phyloP scores from a whole-genome alignment of 257 asterid genomes.

The Penstemon davidsonii region DNA sequence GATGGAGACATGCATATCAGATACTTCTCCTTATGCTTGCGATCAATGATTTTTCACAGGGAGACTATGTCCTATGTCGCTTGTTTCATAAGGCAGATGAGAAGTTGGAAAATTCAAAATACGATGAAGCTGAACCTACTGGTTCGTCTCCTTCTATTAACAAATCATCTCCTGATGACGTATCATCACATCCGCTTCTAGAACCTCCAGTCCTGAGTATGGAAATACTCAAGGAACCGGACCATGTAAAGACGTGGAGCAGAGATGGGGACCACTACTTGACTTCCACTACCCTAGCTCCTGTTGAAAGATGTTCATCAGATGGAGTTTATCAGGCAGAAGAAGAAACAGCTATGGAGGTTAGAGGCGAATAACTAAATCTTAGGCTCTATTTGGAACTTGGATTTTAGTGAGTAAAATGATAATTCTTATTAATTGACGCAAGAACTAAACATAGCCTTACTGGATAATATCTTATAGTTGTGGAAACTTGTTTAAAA shows the following conservation, averaged over 20 bases:
- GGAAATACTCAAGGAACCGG: slow-evolving; percentile 38
- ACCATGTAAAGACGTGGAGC: slow-evolving; percentile 38
- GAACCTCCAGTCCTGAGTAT: slow-evolving; percentile 39
- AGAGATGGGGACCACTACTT: slow-evolving; percentile 31
- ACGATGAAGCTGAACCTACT: slow-evolving; percentile 43
- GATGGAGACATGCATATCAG: background rate
- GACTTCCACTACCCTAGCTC: slow-evolving; percentile 32
- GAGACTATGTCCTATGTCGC: slow-evolving; percentile 72
- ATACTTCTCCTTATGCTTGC: slow-evolving; percentile 8
- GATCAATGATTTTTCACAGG: slow-evolving; percentile 36
- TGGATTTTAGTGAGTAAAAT: too few relatives aligned
- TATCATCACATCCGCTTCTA: slow-evolving; percentile 47
- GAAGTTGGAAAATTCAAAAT: slow-evolving; percentile 40
- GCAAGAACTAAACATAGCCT: too few relatives aligned
- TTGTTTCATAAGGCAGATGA: slow-evolving; percentile 64
- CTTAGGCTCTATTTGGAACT: background rate
- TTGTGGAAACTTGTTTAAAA: slow-evolving; percentile 2
- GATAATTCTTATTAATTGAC: too few relatives aligned
- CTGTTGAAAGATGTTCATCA: slow-evolving; percentile 41
- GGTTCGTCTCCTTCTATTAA: slow-evolving; percentile 44
- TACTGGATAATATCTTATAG: too few relatives aligned
- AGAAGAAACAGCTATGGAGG: slow-evolving; percentile 45
- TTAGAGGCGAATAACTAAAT: slow-evolving; percentile 22
- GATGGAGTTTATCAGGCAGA: slow-evolving; percentile 41
- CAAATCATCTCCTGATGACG: slow-evolving; percentile 62